phyloP scores from a whole-genome alignment of 2,329 filamentous ascomycete species.

The Fusarium abutilonis region DNA sequence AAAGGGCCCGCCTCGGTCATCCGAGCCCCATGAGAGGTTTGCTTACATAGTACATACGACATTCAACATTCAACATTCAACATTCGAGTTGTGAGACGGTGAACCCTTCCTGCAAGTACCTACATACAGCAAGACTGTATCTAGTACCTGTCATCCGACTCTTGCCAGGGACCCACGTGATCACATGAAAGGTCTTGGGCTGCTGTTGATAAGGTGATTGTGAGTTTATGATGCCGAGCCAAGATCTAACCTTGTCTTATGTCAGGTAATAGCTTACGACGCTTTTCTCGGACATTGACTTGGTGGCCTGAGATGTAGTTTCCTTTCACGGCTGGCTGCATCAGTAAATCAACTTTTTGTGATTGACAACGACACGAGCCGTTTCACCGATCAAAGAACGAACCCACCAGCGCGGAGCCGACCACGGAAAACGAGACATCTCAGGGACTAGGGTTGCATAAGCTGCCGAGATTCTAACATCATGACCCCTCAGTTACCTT shows the following conservation, averaged over 20 bases:
- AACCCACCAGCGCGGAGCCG: not conserved
- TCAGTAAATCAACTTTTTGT: constrained; percentile 19
- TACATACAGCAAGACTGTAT: no score
- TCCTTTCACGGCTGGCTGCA: constrained; percentile 29
- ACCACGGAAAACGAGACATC: not conserved
- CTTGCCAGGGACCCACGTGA: constrained; percentile 38
- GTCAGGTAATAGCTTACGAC: constrained; percentile 16
- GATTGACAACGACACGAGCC: constrained; percentile 6
- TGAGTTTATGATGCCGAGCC: constrained; percentile 17
- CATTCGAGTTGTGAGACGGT: constrained; percentile 5
- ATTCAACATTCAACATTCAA: no score
- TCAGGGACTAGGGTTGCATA: not conserved
- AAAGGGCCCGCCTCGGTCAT: constrained; percentile 24
- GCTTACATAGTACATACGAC: no score
- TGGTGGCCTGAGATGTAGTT: constrained; percentile 17
- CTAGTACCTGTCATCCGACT: constrained; percentile 22
- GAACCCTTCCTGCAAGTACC: no score
- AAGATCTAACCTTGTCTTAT: constrained; percentile 12
- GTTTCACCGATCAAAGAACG: not conserved
- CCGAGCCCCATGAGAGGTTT: constrained; percentile 14
- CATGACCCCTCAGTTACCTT: not conserved
- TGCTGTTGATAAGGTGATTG: constrained; percentile 19
- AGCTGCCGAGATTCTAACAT: not conserved
- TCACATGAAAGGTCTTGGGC: constrained; percentile 26
- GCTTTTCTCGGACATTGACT: not conserved